Base-by-base conservation (phyloP, 257 asterid genomes). In the Plantago ovata region DNA sequence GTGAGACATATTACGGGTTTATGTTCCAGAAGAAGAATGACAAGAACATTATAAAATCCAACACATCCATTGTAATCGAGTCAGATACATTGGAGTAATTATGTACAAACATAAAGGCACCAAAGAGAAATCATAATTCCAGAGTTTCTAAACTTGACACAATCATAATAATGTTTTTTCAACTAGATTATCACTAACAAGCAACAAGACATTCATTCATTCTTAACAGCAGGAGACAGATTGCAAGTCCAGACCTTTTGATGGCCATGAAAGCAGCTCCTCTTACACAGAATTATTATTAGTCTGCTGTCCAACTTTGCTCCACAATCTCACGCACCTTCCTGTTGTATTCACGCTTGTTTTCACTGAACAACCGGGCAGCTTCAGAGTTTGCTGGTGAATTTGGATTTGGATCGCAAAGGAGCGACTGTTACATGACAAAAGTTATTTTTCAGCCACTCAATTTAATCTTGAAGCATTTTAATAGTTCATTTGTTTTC, bases 361-460 rank as follows among this genome's bases (percentile, higher is more conserved):
- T 88, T 75, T 88, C 96, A 28, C 95, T 88, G 48, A 81, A 88
- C 78, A 88, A 23, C 53, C 94, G 78, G 43, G 94, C 96, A n/a
- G 96, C 96, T 76, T 88, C 96, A 33, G 96, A 85, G 75, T 88
- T 88, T 55, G 96, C 96, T 0, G 95, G 96, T 43, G 96, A 88
- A 69, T 85, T 88, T 38, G 96, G 96, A 62, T 88, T 88, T 44
- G 96, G 96, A 59, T 88, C 96, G 36, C 91, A 85, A 19, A 88
- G 91, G 66, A 88, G 71, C 0, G 96, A 88, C 96, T 88, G 90
- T 69, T 28, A 28, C 36, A 28, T 3, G 36, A 28, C 36, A 28
- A 28, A 28, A 28, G 36, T 28, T 28, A 1, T 3, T 3, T 3
- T 28, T 28, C 36, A 28, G 36, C 36, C 36, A 28, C 7, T 28